Conservation (phyloP, 2,329 filamentous ascomycete genomes). For the Pestalotiopsis sp. region DNA sequence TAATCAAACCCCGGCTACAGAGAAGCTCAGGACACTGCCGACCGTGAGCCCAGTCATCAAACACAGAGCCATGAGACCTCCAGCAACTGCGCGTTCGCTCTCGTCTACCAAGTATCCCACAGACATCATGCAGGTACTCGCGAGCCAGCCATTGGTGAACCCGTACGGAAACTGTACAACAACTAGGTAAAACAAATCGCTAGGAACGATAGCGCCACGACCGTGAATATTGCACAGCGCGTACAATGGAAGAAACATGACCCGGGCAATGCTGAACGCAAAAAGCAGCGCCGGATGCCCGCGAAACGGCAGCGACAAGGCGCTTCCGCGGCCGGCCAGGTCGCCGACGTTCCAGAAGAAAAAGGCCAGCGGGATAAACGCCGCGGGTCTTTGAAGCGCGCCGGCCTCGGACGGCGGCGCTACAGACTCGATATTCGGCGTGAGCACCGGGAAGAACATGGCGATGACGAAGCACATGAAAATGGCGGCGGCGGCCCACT, state of each 20-base stretch:
- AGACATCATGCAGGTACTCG: constrained; percentile 89
- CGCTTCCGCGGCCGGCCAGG: constrained; percentile 72
- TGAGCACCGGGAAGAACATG: constrained; percentile 97
- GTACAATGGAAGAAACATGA: constrained; percentile 81
- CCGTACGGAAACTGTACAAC: constrained; percentile 85
- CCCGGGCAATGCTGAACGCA: constrained; percentile 64
- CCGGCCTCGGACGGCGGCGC: constrained; percentile 42
- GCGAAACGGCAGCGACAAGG: constrained; percentile 55
- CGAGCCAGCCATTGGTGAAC: constrained; percentile 83
- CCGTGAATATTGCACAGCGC: constrained; percentile 86
- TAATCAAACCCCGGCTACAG: constrained; percentile 54
- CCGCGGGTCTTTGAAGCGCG: constrained; percentile 68
- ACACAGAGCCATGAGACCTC: constrained; percentile 91
- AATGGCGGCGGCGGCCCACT: constrained; percentile 75
- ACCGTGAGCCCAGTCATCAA: constrained; percentile 81
- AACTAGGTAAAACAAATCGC: constrained; percentile 86
- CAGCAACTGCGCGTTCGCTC: constrained; percentile 83
- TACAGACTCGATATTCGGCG: constrained; percentile 63
- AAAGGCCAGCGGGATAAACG: constrained; percentile 89
- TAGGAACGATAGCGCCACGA: constrained; percentile 71
- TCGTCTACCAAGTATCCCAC: constrained; percentile 79
- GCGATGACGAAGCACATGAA: constrained; percentile 81
- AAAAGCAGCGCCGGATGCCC: constrained; percentile 71
- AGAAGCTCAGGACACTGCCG: constrained; percentile 88
- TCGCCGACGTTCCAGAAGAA: constrained; percentile 94